Conservation (phyloP, 345 rosid species). For the Microcos paniculata region DNA sequence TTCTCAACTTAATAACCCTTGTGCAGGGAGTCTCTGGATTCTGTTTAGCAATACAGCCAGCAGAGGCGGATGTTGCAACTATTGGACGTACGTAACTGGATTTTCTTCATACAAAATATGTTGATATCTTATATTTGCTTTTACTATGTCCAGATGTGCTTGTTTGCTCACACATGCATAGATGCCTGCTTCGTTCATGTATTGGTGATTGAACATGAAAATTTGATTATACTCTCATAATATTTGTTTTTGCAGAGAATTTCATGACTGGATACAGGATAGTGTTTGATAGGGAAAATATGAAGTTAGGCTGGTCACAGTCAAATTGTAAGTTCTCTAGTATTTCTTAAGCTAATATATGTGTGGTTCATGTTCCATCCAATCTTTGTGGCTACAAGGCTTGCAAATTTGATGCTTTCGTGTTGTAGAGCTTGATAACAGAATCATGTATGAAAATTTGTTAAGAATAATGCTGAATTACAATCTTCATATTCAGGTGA, state of each 20-base stretch:
- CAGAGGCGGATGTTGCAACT: constrained; percentile 54
- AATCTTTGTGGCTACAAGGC: background rate
- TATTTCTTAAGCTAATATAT: background rate
- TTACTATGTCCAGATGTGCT: background rate
- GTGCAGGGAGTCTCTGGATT: constrained; percentile 53
- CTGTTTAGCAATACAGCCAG: constrained; percentile 72
- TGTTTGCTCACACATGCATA: background rate
- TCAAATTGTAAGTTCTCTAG: constrained; percentile 63
- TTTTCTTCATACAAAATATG: background rate
- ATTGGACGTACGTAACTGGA: constrained; percentile 57
- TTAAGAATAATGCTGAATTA: background rate
- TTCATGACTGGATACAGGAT: constrained; percentile 73
- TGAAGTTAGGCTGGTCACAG: constrained; percentile 82
- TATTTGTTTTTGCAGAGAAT: constrained; percentile 59
- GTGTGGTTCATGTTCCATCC: background rate
- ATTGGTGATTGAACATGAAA: background rate
- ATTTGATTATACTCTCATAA: background rate
- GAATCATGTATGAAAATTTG: background rate
- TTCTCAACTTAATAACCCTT: constrained; percentile 6
- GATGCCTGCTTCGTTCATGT: background rate
- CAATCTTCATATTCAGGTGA: constrained; percentile 46
- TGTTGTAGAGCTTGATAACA: background rate
- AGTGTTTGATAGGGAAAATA: constrained; percentile 80
- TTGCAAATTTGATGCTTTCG: background rate
- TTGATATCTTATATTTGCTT: background rate